These are phyloP conservation scores for Phytophthora pinifolia DNA, from an alignment of 352 stramenopile genomes.

Conservation along the genomic window DNA sequence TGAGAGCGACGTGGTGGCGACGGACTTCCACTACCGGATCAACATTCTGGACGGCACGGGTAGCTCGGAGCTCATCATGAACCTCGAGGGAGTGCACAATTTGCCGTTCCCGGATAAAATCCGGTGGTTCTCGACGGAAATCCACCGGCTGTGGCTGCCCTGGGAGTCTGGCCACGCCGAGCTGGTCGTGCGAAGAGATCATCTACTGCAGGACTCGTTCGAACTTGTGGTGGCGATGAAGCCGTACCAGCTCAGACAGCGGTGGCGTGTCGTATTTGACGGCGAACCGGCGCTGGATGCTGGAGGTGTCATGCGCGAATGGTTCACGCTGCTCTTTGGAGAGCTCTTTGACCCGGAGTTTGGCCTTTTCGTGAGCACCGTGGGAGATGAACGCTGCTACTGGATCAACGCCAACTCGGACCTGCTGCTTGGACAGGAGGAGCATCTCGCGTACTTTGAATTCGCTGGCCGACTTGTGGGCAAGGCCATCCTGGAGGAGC, in stretches of 20 bases:
- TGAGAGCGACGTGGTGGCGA: conserved; percentile 75
- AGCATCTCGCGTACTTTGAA: conserved; percentile 82
- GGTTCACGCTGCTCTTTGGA: conserved; percentile 84
- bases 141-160: conserved; percentile 76
- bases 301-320: conserved; percentile 89
- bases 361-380: conserved; percentile 74
- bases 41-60: conserved; percentile 72
- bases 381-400: conserved; percentile 78
- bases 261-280: conserved; percentile 84
- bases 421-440: conserved; percentile 36
- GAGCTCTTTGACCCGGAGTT: conserved; percentile 82
- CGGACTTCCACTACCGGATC: conserved; percentile 81
- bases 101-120: conserved; percentile 78
- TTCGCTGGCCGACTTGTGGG: conserved; percentile 81
- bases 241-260: conserved; percentile 78
- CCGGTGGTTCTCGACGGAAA: conserved; percentile 84
- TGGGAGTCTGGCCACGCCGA: conserved; percentile 83
- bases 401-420: conserved; percentile 83
- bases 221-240: conserved; percentile 79
- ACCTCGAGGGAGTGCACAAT: conserved; percentile 79
- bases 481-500: conserved; percentile 87
- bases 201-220: conserved; percentile 89
- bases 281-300: conserved; percentile 86
- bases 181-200: conserved; percentile 73
- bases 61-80: conserved; percentile 83